These are phyloP conservation scores for Beauveria australis DNA, from an alignment of 2,329 filamentous ascomycete species.

Conservation along the genomic window DNA sequence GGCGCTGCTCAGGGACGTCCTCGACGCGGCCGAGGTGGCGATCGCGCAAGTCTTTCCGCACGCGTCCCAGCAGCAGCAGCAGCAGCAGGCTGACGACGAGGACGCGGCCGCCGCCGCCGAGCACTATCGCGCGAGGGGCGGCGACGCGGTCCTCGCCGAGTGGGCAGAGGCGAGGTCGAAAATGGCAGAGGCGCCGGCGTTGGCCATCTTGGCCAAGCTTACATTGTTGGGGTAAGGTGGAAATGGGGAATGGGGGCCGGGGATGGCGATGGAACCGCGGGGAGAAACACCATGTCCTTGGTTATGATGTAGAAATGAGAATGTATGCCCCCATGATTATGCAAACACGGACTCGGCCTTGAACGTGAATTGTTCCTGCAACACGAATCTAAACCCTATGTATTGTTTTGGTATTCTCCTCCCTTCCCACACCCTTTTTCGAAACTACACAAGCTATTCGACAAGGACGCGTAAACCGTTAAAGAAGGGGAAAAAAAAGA, in stretches of 20 bases:
- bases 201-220: slow-evolving; percentile 41
- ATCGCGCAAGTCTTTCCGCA: slow-evolving; percentile 61
- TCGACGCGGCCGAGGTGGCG: slow-evolving; percentile 58
- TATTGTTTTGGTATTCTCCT: too few relatives aligned
- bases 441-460: too few relatives aligned
- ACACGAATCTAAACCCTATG: too few relatives aligned
- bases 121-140: slow-evolving; percentile 34
- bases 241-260: neutral
- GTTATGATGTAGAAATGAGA: neutral
- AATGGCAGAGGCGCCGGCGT: slow-evolving; percentile 39
- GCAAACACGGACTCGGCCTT: neutral
- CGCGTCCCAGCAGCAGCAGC: slow-evolving; percentile 12
- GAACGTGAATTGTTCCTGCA: too few relatives aligned
- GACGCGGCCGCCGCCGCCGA: slow-evolving; percentile 8
- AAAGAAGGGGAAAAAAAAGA: too few relatives aligned
- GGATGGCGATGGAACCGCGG: too few relatives aligned
- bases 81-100: slow-evolving; percentile 16
- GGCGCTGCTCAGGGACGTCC: slow-evolving; percentile 63
- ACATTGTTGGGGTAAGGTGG: slow-evolving; percentile 38
- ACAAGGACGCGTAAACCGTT: too few relatives aligned
- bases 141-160: slow-evolving; percentile 44
- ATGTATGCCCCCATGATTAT: neutral
- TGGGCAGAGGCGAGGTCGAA: slow-evolving; percentile 38
- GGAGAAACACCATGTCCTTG: too few relatives aligned
- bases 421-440: too few relatives aligned